Conservation (phyloP, 495 filamentous ascomycete species). For the Penicillium pulvis region DNA sequence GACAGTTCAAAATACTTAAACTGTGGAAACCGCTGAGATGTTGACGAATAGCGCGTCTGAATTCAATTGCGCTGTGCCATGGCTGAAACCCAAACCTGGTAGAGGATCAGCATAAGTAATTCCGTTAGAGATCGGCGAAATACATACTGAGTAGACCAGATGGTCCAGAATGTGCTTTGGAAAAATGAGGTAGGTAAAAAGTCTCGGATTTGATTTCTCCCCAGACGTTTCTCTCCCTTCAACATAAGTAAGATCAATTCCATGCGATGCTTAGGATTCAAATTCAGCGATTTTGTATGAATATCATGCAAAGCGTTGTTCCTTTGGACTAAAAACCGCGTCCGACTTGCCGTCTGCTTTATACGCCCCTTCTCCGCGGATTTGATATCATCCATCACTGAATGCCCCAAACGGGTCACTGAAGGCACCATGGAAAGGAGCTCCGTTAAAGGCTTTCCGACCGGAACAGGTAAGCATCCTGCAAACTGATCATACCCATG, state of each 20-base stretch:
- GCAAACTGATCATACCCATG: slow-evolving; percentile 17
- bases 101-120: background rate
- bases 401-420: background rate
- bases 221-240: slow-evolving; percentile 13
- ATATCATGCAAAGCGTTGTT: background rate
- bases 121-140: background rate
- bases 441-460: slow-evolving; percentile 6
- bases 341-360: background rate
- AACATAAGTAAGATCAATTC: slow-evolving; percentile 12
- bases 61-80: slow-evolving; percentile 41
- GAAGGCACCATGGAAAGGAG: slow-evolving; percentile 14
- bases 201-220: slow-evolving; percentile 7
- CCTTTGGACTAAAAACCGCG: slow-evolving; percentile 6
- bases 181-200: slow-evolving; percentile 16
- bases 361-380: background rate
- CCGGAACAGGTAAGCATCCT: slow-evolving; percentile 12
- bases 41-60: slow-evolving; percentile 30
- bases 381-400: background rate
- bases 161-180: slow-evolving; percentile 17
- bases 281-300: slow-evolving; percentile 7
- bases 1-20: slow-evolving; percentile 27
- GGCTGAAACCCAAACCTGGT: slow-evolving; percentile 35
- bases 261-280: slow-evolving; percentile 1
- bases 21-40: slow-evolving; percentile 28
- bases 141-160: slow-evolving; percentile 19